These are phyloP conservation scores for Daucus carota DNA, from an alignment of 129 eudicot genomes.

Conservation along the genomic window DH1_v3.0 NC_030382.2:58684001-58684500, in stretches of 20 bases:
- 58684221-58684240: constrained; percentile 84
- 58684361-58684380: constrained; percentile 15
- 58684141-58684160: constrained; percentile 82
- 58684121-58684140: constrained; percentile 87
- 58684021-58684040: constrained; percentile 59
- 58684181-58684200: constrained; percentile 63
- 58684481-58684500: constrained; percentile 57
- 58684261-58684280: constrained; percentile 89
- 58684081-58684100: constrained; percentile 47
- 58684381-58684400: constrained; percentile 7
- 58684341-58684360: constrained; percentile 6
- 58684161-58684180: constrained; percentile 62
- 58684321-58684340: constrained; percentile 18
- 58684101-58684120: constrained; percentile 45
- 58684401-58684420: constrained; percentile 1
- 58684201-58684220: constrained; percentile 75
- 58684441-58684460: constrained; percentile 31
- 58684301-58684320: constrained; percentile 21
- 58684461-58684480: constrained; percentile 62
- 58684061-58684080: constrained; percentile 71
- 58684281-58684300: constrained; percentile 40
- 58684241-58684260: constrained; percentile 89
- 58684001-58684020: constrained; percentile 42
- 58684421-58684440: constrained; percentile 12
- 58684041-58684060: constrained; percentile 62